Conservation (phyloP, 176 grass and related monocot species). For the Aegilops tauschii region DNA sequence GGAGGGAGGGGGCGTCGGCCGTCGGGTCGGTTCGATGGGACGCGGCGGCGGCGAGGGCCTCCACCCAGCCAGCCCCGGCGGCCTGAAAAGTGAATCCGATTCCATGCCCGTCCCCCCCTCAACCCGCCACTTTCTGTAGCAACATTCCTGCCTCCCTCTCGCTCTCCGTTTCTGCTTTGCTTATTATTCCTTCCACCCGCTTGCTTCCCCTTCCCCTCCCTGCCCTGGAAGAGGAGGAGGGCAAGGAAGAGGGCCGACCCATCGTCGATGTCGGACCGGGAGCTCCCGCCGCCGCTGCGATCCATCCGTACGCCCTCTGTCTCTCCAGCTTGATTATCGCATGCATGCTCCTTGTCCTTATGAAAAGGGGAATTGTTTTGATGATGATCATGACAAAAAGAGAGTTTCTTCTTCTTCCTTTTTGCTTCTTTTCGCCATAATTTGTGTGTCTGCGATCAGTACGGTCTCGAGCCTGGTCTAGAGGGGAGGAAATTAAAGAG, state of each 20-base stretch:
- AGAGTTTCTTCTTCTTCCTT: background rate
- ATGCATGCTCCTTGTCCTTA: background rate
- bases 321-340: background rate
- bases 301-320: constrained; percentile 47
- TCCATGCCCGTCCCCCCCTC: background rate
- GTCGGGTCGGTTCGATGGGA: background rate
- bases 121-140: background rate
- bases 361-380: background rate
- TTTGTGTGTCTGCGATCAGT: background rate
- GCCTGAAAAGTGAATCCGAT: background rate
- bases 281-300: constrained; percentile 35
- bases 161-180: background rate
- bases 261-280: constrained; percentile 50
- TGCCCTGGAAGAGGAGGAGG: background rate
- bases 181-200: background rate
- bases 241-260: background rate
- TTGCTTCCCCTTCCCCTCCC: background rate
- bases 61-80: background rate
- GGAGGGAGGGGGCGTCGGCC: too few species aligned
- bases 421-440: background rate
- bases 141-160: background rate
- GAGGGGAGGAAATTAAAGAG: background rate
- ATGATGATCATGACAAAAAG: background rate
- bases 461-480: background rate
- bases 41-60: too few species aligned